Percentiles rank a stretch among this genome's conserved stretches.
Evolutionary conservation across 1,284 basidiomycete species (phyloP).

Genomic region (Porphyrellus sp.): DNA sequence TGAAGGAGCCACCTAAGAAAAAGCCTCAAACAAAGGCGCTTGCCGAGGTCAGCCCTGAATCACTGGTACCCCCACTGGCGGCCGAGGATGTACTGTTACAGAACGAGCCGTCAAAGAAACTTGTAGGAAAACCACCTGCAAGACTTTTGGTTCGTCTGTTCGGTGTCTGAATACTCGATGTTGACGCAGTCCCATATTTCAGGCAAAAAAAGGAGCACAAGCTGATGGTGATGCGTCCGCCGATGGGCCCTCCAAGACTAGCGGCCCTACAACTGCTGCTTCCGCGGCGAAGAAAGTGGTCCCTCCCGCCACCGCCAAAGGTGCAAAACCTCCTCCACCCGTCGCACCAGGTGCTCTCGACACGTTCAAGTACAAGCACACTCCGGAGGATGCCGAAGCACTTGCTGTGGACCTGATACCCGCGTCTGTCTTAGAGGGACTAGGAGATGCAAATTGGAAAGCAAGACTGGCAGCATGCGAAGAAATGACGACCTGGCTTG

Average conservation of each 20-base stretch:
- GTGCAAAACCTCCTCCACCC: constrained; percentile 50
- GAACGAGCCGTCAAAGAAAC: constrained; percentile 44
- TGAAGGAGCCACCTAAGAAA: constrained; percentile 47
- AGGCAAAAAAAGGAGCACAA: constrained; percentile 55
- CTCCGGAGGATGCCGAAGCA: constrained; percentile 88
- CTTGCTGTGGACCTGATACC: constrained; percentile 79
- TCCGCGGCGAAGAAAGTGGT: constrained; percentile 48
- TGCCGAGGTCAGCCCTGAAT: constrained; percentile 29
- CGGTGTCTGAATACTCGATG: background rate
- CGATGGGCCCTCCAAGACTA: constrained; percentile 27
- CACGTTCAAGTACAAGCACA: constrained; percentile 88
- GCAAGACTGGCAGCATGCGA: constrained; percentile 83
- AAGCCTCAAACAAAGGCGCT: constrained; percentile 35
- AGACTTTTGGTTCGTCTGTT: constrained; percentile 43
- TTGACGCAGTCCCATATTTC: constrained; percentile 12
- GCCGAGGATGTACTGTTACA: constrained; percentile 27
- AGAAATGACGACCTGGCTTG: constrained; percentile 84
- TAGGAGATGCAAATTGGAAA: constrained; percentile 93
- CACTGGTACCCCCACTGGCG: constrained; percentile 11
- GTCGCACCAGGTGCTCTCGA: constrained; percentile 60
- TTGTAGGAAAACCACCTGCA: constrained; percentile 48
- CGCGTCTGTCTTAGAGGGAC: constrained; percentile 62
- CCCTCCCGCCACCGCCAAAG: constrained; percentile 42
- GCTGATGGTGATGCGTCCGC: constrained; percentile 30
- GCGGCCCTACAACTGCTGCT: constrained; percentile 34